Base-by-base conservation (phyloP, 495 filamentous ascomycete species). In the Neurospora hispaniola region DNA sequence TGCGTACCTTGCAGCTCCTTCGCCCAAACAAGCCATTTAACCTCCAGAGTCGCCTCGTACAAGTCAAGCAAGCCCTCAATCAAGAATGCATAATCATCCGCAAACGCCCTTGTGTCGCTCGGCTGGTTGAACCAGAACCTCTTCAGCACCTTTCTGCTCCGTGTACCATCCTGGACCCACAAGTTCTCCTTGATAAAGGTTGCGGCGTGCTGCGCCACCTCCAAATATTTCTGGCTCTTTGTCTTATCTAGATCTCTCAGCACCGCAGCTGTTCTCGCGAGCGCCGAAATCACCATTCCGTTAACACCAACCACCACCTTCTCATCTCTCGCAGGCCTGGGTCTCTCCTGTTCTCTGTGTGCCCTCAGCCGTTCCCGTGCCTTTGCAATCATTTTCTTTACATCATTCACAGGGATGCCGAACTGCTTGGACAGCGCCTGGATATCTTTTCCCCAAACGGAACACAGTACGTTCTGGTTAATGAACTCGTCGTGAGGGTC, bases 401-500 rank as follows among this genome's bases (percentile, higher is more conserved):
- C 89, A 76, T 96, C 91, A 7, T 90, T 85, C 71, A 91, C 90
- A 3, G 88, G 86, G 40, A 97, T 85, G 3, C 92, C 92, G 75
- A 96, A 90, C 71, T 96, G 91, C 71, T 89, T 90, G 5, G 92
- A 91, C 18, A 99, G 83, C 44, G 89, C 87, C 73, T 86, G 85
- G 2, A 88, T 18, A 86, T 92, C 81, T 73, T 83, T 80, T 42
- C 78, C 72, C 54, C 54, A 66, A 40, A 84, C 82, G 8, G 76
- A 79, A 27, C 54, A 66, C 10, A 87, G 75, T 10, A 90, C 88
- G 74, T 92, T 91, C 80, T 92, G 90, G 74, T 96, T 94, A 79
- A 97, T 91, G 72, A 98, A 95, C 74, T 99, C 96, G 77, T 98
- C 95, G 75, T 96, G 91, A 0, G 92, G 91, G 75, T 99, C 96